Percentiles rank a stretch among this genome's conserved stretches.
Conservation (phyloP, 345 rosid genomes). For the Rhizophora apiculata region DNA sequence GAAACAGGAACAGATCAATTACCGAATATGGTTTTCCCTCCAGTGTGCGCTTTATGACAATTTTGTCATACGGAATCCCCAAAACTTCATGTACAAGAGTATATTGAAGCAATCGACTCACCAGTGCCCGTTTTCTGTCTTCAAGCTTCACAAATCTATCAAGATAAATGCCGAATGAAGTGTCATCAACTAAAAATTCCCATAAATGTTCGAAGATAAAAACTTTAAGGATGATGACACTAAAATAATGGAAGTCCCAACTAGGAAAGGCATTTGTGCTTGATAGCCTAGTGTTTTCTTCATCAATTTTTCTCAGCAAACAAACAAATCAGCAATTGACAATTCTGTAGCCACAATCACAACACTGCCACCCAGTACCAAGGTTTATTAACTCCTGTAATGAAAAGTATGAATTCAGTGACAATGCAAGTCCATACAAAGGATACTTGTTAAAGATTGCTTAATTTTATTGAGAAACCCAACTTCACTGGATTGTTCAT, state of each 20-base stretch:
- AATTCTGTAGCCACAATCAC: no score
- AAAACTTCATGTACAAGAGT: slow-evolving; percentile 42
- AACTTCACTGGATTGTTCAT: no score
- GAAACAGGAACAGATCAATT: slow-evolving; percentile 4
- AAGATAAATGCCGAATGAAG: not conserved
- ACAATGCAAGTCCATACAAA: no score
- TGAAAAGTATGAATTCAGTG: no score
- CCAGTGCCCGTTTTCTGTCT: slow-evolving; percentile 60
- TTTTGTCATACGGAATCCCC: slow-evolving; percentile 38
- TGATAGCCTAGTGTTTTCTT: not conserved
- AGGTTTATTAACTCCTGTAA: no score
- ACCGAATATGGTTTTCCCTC: slow-evolving; percentile 74
- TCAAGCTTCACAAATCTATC: slow-evolving; percentile 49
- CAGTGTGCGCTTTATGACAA: slow-evolving; percentile 44
- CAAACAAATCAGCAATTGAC: not conserved
- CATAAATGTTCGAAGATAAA: not conserved
- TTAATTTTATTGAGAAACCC: no score
- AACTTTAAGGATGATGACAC: not conserved
- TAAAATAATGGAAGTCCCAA: no score
- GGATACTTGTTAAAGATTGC: no score
- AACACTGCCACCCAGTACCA: no score
- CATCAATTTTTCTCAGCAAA: not conserved
- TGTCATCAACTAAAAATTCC: not conserved
- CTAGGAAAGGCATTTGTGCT: no score
- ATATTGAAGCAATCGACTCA: slow-evolving; percentile 61